Percentiles rank a stretch among this genome's conserved stretches.
Conservation (phyloP, 306 rosid genomes). For the Quercus agrifolia region DNA sequence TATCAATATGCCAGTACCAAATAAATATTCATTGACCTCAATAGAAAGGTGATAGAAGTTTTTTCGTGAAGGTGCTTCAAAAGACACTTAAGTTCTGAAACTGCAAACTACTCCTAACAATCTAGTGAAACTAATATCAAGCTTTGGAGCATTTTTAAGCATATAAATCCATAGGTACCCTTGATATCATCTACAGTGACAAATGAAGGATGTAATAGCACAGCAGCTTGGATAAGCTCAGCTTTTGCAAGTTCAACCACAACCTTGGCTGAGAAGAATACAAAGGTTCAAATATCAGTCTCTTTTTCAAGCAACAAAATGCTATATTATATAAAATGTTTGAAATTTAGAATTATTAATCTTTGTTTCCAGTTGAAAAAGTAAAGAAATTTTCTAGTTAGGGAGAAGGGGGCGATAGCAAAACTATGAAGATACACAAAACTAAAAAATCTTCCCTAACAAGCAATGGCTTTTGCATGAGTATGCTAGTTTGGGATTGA, state of each 20-base stretch:
- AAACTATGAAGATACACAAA: not conserved
- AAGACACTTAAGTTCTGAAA: not conserved
- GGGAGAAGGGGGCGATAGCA: no score
- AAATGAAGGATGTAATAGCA: constrained; percentile 63
- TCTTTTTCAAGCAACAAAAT: not conserved
- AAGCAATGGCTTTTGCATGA: no score
- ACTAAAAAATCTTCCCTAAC: not conserved
- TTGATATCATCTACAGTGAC: constrained; percentile 60
- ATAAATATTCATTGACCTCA: not conserved
- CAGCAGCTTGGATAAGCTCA: constrained; percentile 50
- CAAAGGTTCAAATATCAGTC: not conserved
- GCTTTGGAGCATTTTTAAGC: not conserved
- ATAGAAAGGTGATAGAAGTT: not conserved
- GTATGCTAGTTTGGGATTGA: not conserved
- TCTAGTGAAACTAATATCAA: not conserved
- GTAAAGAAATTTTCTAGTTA: no score
- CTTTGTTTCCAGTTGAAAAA: not conserved
- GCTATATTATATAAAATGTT: not conserved
- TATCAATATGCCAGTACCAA: not conserved
- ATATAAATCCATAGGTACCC: constrained; percentile 35
- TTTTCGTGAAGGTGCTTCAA: not conserved
- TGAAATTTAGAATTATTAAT: not conserved
- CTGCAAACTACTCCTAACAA: not conserved
- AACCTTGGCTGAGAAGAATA: constrained; percentile 54
- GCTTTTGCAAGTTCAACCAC: constrained; percentile 58